Base-by-base conservation (phyloP, 1,284 basidiomycete genomes). In the Veloboletus limbatus region DNA sequence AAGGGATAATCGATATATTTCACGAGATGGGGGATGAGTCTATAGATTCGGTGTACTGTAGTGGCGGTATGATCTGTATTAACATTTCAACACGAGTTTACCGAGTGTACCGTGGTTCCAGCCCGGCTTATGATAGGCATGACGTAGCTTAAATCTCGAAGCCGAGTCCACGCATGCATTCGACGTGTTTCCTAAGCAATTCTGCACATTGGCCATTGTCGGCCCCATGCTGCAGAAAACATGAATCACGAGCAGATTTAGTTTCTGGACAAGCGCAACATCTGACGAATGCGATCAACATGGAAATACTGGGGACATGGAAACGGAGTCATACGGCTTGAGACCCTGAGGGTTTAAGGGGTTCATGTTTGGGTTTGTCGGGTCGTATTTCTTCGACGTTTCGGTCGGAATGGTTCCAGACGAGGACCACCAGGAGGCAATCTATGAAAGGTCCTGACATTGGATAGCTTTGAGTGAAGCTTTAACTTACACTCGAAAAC, bases 241-340 rank as follows among this genome's bases (percentile, higher is more conserved):
- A 99, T 57, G 94, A 88, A 69, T 99, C 96, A 27, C 96, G 79
- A 21, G 78, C 78, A 7, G 85, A 80, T 69, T 99, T 99, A 1
- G 94, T 97, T 58, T 94, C 81, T 11, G 94, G 93, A 68, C 95
- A 99, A 36, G 95, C 95, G 61, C 95, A 98, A 63, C 95, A 98
- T 53, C 86, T 93, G 54, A 22, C 18, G 22, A 36, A 25, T 4
- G 28, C 9, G 33, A 10, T 36, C 31, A 41, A 20, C 17, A 25
- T 1, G 25, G 37, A 50, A 24, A 2, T 22, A 21, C 6, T 6
- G 13, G 8, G 13, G 13, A 77, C 89, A 57, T 21, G 14, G 25
- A n/a, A n/a, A 3, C 1, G 8, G 7, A 16, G 13, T 8, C 38
- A 22, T 66, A 96, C 93, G 94, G 90, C 66, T 96, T 96, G 53